Conservation (phyloP, 352 stramenopile genomes). For the Phytophthora kernoviae region DNA sequence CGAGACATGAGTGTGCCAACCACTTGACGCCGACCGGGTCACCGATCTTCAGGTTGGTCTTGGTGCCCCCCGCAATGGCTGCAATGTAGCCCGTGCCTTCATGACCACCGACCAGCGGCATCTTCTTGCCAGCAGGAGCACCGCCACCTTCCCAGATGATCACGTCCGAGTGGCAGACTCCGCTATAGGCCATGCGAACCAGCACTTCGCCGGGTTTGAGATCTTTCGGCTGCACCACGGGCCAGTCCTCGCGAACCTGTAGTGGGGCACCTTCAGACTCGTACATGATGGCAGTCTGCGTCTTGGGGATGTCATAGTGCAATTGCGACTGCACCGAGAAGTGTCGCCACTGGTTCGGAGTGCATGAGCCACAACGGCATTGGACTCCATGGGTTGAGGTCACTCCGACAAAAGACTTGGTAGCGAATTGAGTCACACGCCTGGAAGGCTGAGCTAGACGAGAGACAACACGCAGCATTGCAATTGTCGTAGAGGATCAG, state of each 20-base stretch:
- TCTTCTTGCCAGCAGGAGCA: slow-evolving; percentile 26
- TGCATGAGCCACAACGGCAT: slow-evolving; percentile 19
- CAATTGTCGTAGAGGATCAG: background rate
- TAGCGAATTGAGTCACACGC: slow-evolving; percentile 18
- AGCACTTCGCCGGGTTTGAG: slow-evolving; percentile 50
- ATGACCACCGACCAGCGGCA: slow-evolving; percentile 57
- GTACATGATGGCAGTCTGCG: slow-evolving; percentile 49
- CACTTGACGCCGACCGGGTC: slow-evolving; percentile 56
- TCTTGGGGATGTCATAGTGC: slow-evolving; percentile 51
- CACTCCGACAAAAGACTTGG: slow-evolving; percentile 17
- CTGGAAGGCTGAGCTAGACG: slow-evolving; percentile 29
- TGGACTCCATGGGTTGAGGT: slow-evolving; percentile 9
- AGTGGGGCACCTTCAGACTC: slow-evolving; percentile 41
- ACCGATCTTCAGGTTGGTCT: slow-evolving; percentile 47
- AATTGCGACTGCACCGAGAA: slow-evolving; percentile 51
- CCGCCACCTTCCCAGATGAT: slow-evolving; percentile 48
- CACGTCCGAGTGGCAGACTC: slow-evolving; percentile 54
- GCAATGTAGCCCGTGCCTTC: slow-evolving; percentile 55
- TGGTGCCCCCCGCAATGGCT: slow-evolving; percentile 44
- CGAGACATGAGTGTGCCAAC: slow-evolving; percentile 49
- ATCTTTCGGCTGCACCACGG: slow-evolving; percentile 41
- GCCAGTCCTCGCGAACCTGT: slow-evolving; percentile 48
- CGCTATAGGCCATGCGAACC: slow-evolving; percentile 53
- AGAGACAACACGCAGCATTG: slow-evolving; percentile 32
- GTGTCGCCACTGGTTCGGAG: slow-evolving; percentile 17